A percentile compares a stretch with the other conserved stretches of the same genome.
Evolutionary conservation across 371 early-diverging fungal genomes (phyloP).

Genomic region (Chytridium lagenaria): DNA sequence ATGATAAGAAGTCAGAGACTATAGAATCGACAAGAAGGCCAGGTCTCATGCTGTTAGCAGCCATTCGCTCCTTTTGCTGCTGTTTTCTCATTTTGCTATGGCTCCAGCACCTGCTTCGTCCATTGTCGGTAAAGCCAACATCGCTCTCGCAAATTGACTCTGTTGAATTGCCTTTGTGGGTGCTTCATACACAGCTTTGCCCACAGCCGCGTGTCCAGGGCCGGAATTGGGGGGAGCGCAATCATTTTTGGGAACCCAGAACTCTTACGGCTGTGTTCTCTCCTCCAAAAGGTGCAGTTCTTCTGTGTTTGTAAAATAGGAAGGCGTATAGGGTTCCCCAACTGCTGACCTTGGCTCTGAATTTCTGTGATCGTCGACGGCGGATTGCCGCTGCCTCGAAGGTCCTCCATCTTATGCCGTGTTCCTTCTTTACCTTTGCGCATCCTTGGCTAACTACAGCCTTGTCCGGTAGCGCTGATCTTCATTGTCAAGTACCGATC

Average conservation of each 20-base stretch:
- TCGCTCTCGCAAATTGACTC: constrained; percentile 13
- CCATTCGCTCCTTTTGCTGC: constrained; percentile 6
- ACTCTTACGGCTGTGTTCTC: neutral
- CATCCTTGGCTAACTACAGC: too few relatives aligned
- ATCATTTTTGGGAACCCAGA: neutral
- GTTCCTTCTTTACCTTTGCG: too few relatives aligned
- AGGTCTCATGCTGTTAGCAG: neutral
- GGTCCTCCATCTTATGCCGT: neutral
- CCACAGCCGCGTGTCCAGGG: neutral
- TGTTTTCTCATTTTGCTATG: constrained; percentile 7
- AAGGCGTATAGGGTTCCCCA: too few relatives aligned
- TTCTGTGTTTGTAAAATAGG: too few relatives aligned
- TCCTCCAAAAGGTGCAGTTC: neutral
- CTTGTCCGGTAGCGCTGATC: too few relatives aligned
- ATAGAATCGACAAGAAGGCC: constrained; percentile 13
- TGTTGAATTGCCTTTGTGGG: constrained; percentile 7
- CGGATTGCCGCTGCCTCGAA: neutral
- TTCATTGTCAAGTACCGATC: too few relatives aligned
- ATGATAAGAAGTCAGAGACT: constrained; percentile 5
- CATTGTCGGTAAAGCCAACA: constrained; percentile 2
- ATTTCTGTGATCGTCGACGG: neutral
- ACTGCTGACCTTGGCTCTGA: too few relatives aligned
- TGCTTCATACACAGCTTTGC: neutral
- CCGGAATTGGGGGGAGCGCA: neutral
- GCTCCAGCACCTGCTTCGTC: constrained; percentile 13